These are phyloP conservation scores for Dillenia turbinata DNA, from an alignment of 164 flowering plant species.

Conservation along the genomic window DNA sequence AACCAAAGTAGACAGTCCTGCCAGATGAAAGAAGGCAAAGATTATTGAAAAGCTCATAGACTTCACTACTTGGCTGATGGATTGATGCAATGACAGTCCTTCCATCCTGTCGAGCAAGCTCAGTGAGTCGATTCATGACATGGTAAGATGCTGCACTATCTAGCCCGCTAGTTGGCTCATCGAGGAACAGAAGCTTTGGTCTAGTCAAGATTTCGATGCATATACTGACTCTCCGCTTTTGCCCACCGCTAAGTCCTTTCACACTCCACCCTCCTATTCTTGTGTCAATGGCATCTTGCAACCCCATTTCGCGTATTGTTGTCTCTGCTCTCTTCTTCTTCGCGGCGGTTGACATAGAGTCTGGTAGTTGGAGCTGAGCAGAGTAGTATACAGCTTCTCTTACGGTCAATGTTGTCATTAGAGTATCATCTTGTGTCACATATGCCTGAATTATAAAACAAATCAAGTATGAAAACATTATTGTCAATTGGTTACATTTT, in stretches of 20 bases:
- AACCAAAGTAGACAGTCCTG: slow-evolving; percentile 59
- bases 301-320: slow-evolving; percentile 58
- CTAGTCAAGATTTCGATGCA: slow-evolving; percentile 48
- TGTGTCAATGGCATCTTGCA: slow-evolving; percentile 42
- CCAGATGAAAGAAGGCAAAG: slow-evolving; percentile 62
- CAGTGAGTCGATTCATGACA: slow-evolving; percentile 35
- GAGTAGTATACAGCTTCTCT: slow-evolving; percentile 59
- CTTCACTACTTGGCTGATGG: slow-evolving; percentile 75
- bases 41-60: slow-evolving; percentile 53
- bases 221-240: slow-evolving; percentile 62
- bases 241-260: slow-evolving; percentile 61
- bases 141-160: slow-evolving; percentile 69
- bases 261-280: slow-evolving; percentile 53
- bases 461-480: no score
- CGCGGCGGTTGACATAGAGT: slow-evolving; percentile 34
- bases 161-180: slow-evolving; percentile 71
- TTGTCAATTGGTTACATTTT: no score
- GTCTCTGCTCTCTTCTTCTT: slow-evolving; percentile 45
- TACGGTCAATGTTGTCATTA: slow-evolving; percentile 51
- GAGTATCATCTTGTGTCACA: slow-evolving; percentile 55
- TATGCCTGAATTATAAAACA: slow-evolving; percentile 32
- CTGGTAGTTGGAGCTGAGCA: slow-evolving; percentile 59
- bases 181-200: slow-evolving; percentile 57
- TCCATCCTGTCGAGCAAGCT: slow-evolving; percentile 28
- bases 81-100: slow-evolving; percentile 55